Evolutionary conservation across 164 flowering plant genomes (phyloP).

Genomic region (Taxillus chinensis): DNA sequence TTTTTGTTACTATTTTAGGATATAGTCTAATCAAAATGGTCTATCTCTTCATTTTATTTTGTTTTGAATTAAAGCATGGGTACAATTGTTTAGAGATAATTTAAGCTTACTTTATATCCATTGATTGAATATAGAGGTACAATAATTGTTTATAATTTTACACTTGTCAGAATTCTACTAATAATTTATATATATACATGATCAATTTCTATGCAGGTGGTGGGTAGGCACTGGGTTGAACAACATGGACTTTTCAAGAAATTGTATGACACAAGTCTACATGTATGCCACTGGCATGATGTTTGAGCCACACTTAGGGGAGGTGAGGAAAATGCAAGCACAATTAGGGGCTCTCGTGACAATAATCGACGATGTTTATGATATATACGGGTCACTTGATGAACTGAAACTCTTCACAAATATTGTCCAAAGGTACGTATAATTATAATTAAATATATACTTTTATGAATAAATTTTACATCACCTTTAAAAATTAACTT

Average conservation of each 20-base stretch:
- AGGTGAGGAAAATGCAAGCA: conserved; percentile 8
- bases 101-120: no score
- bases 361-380: conserved; percentile 29
- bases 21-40: no score
- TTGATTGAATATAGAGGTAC: no score
- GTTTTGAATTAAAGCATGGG: no score
- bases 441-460: background rate
- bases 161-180: no score
- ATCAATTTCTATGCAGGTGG: conserved; percentile 15
- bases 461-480: no score
- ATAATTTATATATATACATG: no score
- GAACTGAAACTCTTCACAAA: conserved; percentile 27
- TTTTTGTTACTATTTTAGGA: no score
- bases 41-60: no score
- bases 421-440: conserved; percentile 23
- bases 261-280: conserved; percentile 21
- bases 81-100: no score
- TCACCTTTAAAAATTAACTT: no score
- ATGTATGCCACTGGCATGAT: conserved; percentile 12
- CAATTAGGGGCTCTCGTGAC: conserved; percentile 12
- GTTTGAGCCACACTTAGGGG: conserved; percentile 22
- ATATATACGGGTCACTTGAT: conserved; percentile 30
- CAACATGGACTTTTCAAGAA: conserved; percentile 23
- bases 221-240: conserved; percentile 18
- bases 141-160: no score